Evolutionary conservation across 768 basidiomycete species (phyloP), one percentile per base, ranked within the genome.

Genomic region (Lentinus tigrinus): DNA sequence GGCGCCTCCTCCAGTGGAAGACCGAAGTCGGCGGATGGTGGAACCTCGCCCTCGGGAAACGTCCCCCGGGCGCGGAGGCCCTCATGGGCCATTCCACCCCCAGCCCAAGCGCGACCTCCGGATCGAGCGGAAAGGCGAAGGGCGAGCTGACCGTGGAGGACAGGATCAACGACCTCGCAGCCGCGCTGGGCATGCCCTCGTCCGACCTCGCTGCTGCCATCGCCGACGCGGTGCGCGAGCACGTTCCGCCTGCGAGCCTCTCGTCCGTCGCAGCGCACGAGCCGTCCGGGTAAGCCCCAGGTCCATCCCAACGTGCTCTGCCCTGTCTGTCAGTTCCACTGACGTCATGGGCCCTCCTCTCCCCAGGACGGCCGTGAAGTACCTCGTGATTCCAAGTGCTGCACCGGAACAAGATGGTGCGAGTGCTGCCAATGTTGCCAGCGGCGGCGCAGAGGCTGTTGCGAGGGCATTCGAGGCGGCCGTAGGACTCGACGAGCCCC

Each of bases 191-290:
- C 1, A 79, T 90, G 65, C 78, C 82, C 0, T 75, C 84, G 16
- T 72, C 74, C 39, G 83, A 87, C 37, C 73, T 91, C 1, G 87
- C 88, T 2, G 76, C 74, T 17, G 89, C 87, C 0, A 83, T 90
- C 47, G 85, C 84, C 0, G 77, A 74, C 47, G 85, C 82, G 0
- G 82, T 87, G 28, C 77, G 78, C 61, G 75, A 83, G 28, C 70
- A 84, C 59, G 80, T 88, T 10, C 85, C 87, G 1, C 80, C 81
- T 10, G 84, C 82, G 7, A 85, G 81, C 37, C 67, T 88, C 50
- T 80, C 83, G 9, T 84, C 82, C 1, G 70, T 87, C 4, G 78
- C 79, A 1, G 77, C 76, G 28, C 73, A 73, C 49, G 79, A 81
- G 65, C 81, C 54, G 24, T 56, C 81, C 0, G 72, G 72, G 58